Conservation (phyloP, 495 filamentous ascomycete genomes). For the Tuber melanosporum region DNA sequence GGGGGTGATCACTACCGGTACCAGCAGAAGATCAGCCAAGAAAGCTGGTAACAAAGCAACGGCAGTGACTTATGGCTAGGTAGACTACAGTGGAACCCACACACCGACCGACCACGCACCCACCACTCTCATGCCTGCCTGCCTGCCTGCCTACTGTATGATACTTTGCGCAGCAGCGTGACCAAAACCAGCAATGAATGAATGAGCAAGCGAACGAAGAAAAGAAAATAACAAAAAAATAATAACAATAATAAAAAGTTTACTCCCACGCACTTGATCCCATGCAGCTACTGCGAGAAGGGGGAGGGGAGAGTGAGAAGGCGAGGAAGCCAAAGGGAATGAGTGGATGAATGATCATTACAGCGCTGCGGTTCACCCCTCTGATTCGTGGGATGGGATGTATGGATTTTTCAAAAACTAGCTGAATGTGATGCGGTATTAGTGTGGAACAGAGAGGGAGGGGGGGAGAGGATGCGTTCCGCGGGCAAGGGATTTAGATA, state of each 20-base stretch:
- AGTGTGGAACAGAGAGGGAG: neutral
- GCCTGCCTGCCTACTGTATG: neutral
- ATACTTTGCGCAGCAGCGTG: neutral
- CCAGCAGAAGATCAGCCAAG: neutral
- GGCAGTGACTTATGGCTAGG: neutral
- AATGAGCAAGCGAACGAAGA: neutral
- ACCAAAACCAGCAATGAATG: neutral
- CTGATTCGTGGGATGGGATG: neutral
- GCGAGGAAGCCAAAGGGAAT: neutral
- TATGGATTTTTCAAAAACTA: neutral
- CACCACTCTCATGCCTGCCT: neutral
- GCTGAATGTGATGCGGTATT: neutral
- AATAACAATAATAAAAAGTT: neutral
- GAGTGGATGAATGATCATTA: neutral
- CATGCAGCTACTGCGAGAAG: neutral
- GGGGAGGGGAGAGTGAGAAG: neutral
- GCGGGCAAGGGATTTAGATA: neutral
- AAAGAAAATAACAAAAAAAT: neutral
- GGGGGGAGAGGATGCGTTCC: neutral
- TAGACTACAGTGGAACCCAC: neutral
- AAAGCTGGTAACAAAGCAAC: neutral
- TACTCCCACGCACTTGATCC: neutral
- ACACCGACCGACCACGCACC: neutral
- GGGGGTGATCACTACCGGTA: neutral
- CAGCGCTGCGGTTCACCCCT: neutral